Conservation (phyloP, 768 basidiomycete species). For the Termitomyces sp. region DNA sequence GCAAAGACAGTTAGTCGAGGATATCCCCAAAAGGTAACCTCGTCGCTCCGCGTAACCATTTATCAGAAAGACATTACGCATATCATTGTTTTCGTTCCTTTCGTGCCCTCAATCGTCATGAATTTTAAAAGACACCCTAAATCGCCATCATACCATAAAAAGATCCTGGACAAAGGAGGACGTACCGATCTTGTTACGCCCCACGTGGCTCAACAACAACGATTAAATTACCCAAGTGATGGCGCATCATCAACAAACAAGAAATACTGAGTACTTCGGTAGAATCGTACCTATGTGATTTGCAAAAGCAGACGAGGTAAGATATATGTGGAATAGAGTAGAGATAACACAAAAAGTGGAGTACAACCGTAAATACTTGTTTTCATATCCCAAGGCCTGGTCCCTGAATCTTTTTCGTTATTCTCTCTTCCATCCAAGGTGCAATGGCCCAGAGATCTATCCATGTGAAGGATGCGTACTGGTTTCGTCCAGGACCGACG, state of each 20-base stretch:
- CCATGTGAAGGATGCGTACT: conserved; percentile 69
- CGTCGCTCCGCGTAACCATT: not conserved
- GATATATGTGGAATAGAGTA: not conserved
- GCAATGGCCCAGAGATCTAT: conserved; percentile 66
- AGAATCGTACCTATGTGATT: not conserved
- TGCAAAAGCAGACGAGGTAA: not conserved
- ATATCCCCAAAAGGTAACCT: conserved; percentile 10
- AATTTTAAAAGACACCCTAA: conserved; percentile 9
- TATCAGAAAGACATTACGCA: conserved; percentile 6
- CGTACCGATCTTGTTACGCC: conserved; percentile 17
- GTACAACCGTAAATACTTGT: not conserved
- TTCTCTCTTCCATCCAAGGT: conserved; percentile 70
- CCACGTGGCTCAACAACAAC: conserved; percentile 12
- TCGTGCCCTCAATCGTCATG: conserved; percentile 1
- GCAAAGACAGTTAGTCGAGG: conserved; percentile 4
- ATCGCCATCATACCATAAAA: conserved; percentile 9
- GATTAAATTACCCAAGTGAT: conserved; percentile 1
- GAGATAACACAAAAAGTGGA: not conserved
- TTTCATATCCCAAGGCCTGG: conserved; percentile 59
- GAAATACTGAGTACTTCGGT: not conserved
- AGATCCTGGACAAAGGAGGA: conserved; percentile 13
- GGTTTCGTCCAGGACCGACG: conserved; percentile 41
- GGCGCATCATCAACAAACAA: conserved; percentile 1
- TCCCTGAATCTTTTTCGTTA: conserved; percentile 63
- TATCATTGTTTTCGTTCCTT: conserved; percentile 8